Base-by-base conservation (phyloP, 495 filamentous ascomycete species). In the Hyaloscypha variabilis region DNA sequence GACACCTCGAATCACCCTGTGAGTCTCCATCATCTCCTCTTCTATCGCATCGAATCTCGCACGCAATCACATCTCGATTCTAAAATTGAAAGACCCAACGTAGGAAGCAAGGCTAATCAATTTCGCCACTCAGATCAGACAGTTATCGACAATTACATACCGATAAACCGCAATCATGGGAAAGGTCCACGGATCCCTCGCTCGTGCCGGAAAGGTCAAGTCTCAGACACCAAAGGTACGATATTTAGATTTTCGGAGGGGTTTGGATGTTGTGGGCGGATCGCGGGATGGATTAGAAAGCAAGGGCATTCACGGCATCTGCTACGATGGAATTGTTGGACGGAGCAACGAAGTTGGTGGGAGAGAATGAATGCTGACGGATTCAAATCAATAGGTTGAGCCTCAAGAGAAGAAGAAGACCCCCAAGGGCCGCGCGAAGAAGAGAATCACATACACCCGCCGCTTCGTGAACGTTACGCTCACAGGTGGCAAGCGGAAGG, bases 401-500 rank as follows among this genome's bases (percentile, higher is more conserved):
- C 88, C 88, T 51, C 90, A 93, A 82, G 91, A 95, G 86, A 95
- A 95, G 85, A 86, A 91, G 79, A 94, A 94, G 87, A 85, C 84
- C 71, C 95, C 95, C 78, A 98, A 99, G 88, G 95, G 95, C 77
- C 93, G 95, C 73, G 95, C 95, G 71, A 94, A 94, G 89, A 99
- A 99, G 93, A 89, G 95, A 74, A 89, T 97, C 73, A 86, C 84
- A 70, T 99, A 99, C 86, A 98, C 93, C 72, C 91, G 95, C 78
- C 93, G 95, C 72, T 99, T 99, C 87, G 96, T 99, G 71, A 99
- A 98, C 85, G 94, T 99, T 77, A 96, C 93, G 73, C 85, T 97
- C 87, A 97, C 95, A 65, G 95, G 95, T 80, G 95, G 95, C 81
- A 99, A 99, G 94, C 86, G 95, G 81, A 98, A 98, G 94, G 93